Percentiles rank a stretch among this genome's conserved stretches.
phyloP scores from a whole-genome alignment of 805 yeast genomes.

The Yarrowia hollandica region DNA sequence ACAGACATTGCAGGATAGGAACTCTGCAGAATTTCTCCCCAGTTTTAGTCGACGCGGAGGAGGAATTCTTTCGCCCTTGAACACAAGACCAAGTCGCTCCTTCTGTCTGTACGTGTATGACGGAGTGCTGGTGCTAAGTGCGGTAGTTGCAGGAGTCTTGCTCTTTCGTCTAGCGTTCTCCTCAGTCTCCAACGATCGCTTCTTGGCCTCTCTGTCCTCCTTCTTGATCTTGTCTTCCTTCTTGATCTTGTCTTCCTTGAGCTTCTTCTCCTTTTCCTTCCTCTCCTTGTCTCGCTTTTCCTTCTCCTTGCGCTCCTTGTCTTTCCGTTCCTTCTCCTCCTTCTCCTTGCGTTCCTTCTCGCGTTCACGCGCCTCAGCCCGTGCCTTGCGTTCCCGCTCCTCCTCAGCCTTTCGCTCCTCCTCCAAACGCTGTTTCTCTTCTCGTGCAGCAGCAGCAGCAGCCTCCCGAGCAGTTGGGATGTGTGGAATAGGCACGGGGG shows the following conservation, averaged over 20 bases:
- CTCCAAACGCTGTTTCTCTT: slow-evolving; percentile 31
- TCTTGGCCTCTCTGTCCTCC: slow-evolving; percentile 15
- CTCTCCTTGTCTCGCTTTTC: slow-evolving; percentile 21
- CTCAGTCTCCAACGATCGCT: neutral
- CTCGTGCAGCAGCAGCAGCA: slow-evolving; percentile 28
- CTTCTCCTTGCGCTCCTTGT: slow-evolving; percentile 19
- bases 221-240: slow-evolving; percentile 20
- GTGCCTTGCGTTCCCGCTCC: slow-evolving; percentile 31
- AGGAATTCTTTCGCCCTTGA: slow-evolving; percentile 1
- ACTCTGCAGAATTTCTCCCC: neutral
- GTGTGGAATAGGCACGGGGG: slow-evolving; percentile 9
- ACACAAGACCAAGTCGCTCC: neutral
- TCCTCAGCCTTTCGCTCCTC: slow-evolving; percentile 30
- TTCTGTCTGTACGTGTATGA: neutral
- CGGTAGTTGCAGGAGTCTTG: neutral
- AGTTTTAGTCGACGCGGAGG: neutral
- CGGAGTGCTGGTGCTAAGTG: neutral
- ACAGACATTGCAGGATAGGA: slow-evolving; percentile 6
- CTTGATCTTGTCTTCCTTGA: slow-evolving; percentile 8
- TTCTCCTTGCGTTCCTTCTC: slow-evolving; percentile 32
- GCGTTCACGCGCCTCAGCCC: slow-evolving; percentile 27
- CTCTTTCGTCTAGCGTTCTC: neutral
- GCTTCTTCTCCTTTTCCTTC: slow-evolving; percentile 15
- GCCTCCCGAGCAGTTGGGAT: slow-evolving; percentile 30
- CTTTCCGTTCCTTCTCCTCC: slow-evolving; percentile 19